A percentile compares a stretch with the other conserved stretches of the same genome.
Evolutionary conservation across 169 alveolate species (phyloP).

Genomic region (Cryptosporidium canis): DNA sequence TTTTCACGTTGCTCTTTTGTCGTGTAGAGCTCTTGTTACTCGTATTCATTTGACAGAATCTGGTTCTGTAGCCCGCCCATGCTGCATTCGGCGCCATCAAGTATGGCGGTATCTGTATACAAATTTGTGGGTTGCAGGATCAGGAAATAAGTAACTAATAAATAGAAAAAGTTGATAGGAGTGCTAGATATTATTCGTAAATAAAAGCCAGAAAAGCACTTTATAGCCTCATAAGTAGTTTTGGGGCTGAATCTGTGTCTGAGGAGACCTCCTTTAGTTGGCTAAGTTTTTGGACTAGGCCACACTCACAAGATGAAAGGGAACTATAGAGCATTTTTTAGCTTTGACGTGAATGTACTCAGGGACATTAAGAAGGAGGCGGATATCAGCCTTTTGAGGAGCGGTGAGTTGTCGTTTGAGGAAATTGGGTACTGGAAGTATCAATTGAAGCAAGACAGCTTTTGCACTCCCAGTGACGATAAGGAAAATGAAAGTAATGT

Average conservation of each 20-base stretch:
- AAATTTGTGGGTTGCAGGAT: conserved; percentile 65
- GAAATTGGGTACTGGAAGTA: conserved; percentile 16
- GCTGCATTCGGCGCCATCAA: conserved; percentile 1
- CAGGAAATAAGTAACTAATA: conserved; percentile 65
- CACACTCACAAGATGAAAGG: conserved; percentile 4
- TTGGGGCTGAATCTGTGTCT: background rate
- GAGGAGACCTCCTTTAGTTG: background rate
- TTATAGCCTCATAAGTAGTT: background rate
- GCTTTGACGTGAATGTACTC: background rate
- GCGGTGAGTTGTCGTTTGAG: conserved; percentile 56
- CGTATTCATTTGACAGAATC: conserved; percentile 4
- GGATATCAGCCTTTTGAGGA: background rate
- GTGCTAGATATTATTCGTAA: background rate
- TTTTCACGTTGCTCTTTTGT: background rate
- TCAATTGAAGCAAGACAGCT: background rate
- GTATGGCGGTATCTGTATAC: conserved; percentile 30
- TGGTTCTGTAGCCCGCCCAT: background rate
- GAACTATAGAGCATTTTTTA: conserved; percentile 26
- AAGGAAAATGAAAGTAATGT: conserved; percentile 11
- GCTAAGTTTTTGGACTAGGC: background rate
- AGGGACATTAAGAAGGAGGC: background rate
- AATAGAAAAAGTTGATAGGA: background rate
- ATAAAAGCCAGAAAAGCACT: background rate
- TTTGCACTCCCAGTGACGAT: background rate
- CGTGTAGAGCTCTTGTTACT: background rate